phyloP scores from a whole-genome alignment of 2,329 filamentous ascomycete genomes.

The Sporothrix luriei region DNA sequence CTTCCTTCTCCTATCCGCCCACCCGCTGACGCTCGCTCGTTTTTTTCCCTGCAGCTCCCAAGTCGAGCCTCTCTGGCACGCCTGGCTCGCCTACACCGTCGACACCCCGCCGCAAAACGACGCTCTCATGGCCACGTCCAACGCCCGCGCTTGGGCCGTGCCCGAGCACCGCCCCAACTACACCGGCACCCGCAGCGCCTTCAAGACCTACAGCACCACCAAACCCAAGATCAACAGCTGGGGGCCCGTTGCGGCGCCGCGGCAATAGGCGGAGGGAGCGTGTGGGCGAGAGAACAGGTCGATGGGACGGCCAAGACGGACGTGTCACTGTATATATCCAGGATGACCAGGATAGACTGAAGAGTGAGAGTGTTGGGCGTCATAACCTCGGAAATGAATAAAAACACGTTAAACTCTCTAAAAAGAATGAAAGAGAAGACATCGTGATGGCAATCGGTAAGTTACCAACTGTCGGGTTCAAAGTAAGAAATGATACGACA shows the following conservation, averaged over 20 bases:
- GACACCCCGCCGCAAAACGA: slow-evolving; percentile 84
- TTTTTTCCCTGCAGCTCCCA: slow-evolving; percentile 59
- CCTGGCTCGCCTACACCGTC: slow-evolving; percentile 93
- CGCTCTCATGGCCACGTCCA: slow-evolving; percentile 61
- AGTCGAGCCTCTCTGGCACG: slow-evolving; percentile 96
- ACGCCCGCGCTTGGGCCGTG: slow-evolving; percentile 71
- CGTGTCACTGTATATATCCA: background rate
- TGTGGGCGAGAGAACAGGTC: background rate
- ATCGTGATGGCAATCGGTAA: too few relatives aligned
- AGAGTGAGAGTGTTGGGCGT: background rate
- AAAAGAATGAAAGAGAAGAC: background rate
- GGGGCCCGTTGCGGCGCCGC: slow-evolving; percentile 43
- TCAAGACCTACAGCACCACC: slow-evolving; percentile 88
- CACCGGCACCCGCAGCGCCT: slow-evolving; percentile 76
- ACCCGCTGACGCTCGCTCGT: slow-evolving; percentile 16
- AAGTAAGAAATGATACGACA: background rate
- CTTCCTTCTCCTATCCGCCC: background rate
- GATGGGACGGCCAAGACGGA: background rate
- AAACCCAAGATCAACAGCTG: slow-evolving; percentile 45
- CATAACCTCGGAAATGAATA: background rate
- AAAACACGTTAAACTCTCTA: background rate
- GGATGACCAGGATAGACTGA: background rate
- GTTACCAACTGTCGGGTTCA: too few relatives aligned
- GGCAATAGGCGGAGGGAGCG: slow-evolving; percentile 34
- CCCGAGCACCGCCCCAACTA: slow-evolving; percentile 70